Evolutionary conservation across 2,329 filamentous ascomycete species (phyloP).

Genomic region (Xylaria sp.): DNA sequence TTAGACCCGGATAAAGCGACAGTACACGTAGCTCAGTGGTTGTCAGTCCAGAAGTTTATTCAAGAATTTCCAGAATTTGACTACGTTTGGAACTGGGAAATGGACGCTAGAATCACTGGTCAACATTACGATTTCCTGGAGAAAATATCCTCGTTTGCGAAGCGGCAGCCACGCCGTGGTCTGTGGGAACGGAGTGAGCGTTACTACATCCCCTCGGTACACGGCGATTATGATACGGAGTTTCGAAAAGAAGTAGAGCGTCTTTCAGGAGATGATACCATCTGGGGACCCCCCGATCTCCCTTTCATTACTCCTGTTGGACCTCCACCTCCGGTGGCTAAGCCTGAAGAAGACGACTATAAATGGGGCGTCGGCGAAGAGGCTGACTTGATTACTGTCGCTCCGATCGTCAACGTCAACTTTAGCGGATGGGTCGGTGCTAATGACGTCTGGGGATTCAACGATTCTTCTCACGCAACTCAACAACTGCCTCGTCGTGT

Average conservation of each 20-base stretch:
- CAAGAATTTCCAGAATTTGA: constrained; percentile 82
- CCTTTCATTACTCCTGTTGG: constrained; percentile 71
- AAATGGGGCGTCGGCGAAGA: constrained; percentile 81
- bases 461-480: constrained; percentile 58
- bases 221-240: constrained; percentile 73
- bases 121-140: constrained; percentile 84
- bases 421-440: constrained; percentile 78
- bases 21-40: constrained; percentile 72
- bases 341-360: constrained; percentile 72
- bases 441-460: constrained; percentile 75
- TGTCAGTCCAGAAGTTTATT: constrained; percentile 79
- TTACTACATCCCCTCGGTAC: constrained; percentile 75
- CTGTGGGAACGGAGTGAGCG: constrained; percentile 79
- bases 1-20: constrained; percentile 67
- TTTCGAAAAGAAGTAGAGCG: constrained; percentile 73
- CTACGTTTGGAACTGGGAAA: constrained; percentile 89
- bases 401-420: constrained; percentile 81
- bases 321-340: constrained; percentile 68
- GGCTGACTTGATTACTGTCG: constrained; percentile 77
- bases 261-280: constrained; percentile 60
- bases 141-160: constrained; percentile 70
- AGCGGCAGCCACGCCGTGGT: constrained; percentile 74
- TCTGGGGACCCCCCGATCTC: constrained; percentile 74
- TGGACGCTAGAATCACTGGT: constrained; percentile 81
- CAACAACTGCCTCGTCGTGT: constrained; percentile 74